A percentile compares a stretch with the other conserved stretches of the same genome.
Evolutionary conservation across 1,139 yeast genomes (phyloP).

Genomic region (Blastobotrys apis): DNA sequence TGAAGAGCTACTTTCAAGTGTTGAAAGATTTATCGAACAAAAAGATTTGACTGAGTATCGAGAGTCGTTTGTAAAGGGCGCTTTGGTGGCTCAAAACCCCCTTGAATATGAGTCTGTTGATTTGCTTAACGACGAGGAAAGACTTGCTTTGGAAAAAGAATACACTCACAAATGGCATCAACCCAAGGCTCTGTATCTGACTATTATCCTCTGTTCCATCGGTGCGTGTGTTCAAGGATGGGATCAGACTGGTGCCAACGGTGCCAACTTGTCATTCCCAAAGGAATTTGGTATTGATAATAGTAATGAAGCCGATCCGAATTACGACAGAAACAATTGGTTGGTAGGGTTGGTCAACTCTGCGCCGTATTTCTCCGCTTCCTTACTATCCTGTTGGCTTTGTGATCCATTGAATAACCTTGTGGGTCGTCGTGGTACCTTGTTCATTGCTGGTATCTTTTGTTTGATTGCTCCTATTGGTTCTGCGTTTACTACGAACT

Average conservation of each 20-base stretch:
- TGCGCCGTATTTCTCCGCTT: constrained; percentile 74
- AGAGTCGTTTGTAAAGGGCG: constrained; percentile 20
- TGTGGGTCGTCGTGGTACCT: constrained; percentile 68
- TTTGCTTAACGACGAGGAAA: constrained; percentile 60
- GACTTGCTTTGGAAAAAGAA: constrained; percentile 46
- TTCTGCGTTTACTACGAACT: constrained; percentile 56
- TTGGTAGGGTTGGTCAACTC: constrained; percentile 70
- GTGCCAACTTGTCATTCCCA: constrained; percentile 74
- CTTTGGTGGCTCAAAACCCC: constrained; percentile 25
- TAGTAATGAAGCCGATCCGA: constrained; percentile 13
- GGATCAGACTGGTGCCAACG: constrained; percentile 85
- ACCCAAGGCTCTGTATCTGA: constrained; percentile 54
- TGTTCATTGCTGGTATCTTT: constrained; percentile 60
- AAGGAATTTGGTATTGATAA: constrained; percentile 48
- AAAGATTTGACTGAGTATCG: constrained; percentile 18
- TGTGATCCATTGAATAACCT: constrained; percentile 61
- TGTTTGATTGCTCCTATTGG: constrained; percentile 41
- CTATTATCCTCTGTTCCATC: constrained; percentile 70
- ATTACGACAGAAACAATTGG: constrained; percentile 48
- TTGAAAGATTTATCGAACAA: constrained; percentile 19
- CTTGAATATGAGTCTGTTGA: constrained; percentile 36
- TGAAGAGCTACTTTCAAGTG: constrained; percentile 18
- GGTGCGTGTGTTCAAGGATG: constrained; percentile 91
- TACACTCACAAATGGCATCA: constrained; percentile 61
- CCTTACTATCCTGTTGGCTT: constrained; percentile 65